Evolutionary conservation across 2,329 filamentous ascomycete species (phyloP).

Genomic region (Domatiomyces catenatus): DNA sequence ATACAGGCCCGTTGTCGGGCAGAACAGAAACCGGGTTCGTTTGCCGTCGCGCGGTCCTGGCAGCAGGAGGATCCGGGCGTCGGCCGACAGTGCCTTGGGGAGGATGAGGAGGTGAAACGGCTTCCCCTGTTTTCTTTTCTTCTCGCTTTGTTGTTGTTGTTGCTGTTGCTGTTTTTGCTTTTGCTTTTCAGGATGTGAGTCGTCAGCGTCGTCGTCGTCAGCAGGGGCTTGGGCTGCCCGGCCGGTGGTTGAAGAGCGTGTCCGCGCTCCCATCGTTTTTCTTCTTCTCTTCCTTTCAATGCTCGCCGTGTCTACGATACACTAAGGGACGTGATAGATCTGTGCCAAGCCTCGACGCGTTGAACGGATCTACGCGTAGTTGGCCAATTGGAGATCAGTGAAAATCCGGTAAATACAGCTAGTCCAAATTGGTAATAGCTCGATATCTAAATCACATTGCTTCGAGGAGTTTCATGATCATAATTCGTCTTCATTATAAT

Average conservation of each 20-base stretch:
- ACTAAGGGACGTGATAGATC: neutral
- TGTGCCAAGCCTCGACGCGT: neutral
- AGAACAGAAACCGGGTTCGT: slow-evolving; percentile 42
- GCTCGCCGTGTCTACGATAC: too few species aligned
- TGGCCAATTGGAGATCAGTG: neutral
- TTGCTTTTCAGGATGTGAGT: neutral
- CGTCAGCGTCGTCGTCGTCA: too few species aligned
- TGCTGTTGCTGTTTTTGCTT: slow-evolving; percentile 8
- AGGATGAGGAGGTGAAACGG: slow-evolving; percentile 40
- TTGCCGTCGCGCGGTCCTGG: slow-evolving; percentile 37
- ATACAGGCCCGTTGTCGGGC: slow-evolving; percentile 42
- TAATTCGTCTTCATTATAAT: too few species aligned
- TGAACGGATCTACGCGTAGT: neutral
- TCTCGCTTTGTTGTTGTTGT: slow-evolving; percentile 20
- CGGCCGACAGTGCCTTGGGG: slow-evolving; percentile 35
- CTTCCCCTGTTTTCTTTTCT: slow-evolving; percentile 2
- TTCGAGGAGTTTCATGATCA: too few species aligned
- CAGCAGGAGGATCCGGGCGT: slow-evolving; percentile 41
- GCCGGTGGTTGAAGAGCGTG: slow-evolving; percentile 12
- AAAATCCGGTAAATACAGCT: too few species aligned
- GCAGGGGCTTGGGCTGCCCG: slow-evolving; percentile 3
- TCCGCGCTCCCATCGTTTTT: slow-evolving; percentile 7
- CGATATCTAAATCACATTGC: too few species aligned
- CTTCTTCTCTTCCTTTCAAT: neutral
- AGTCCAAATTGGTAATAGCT: too few species aligned